Conservation (phyloP, 2,329 filamentous ascomycete genomes). For the Sarocladiaceae sp. region DNA sequence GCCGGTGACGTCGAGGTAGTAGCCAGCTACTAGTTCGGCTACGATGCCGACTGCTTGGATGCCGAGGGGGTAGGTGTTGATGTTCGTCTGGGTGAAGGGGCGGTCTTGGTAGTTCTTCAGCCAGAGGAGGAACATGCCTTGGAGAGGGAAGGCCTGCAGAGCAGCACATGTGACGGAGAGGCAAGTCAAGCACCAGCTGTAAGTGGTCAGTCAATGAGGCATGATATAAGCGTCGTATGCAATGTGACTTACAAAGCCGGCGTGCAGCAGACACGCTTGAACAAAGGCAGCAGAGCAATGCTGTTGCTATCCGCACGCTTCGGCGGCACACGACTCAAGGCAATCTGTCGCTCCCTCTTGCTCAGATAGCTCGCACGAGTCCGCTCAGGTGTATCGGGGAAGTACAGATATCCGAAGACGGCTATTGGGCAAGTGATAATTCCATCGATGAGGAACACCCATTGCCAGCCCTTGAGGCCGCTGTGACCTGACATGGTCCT, state of each 20-base stretch:
- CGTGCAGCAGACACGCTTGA: conserved; percentile 17
- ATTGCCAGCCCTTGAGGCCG: conserved; percentile 47
- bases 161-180: conserved; percentile 30
- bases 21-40: neutral
- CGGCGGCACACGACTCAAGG: conserved; percentile 28
- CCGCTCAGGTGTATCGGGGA: conserved; percentile 43
- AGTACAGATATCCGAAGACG: conserved; percentile 44
- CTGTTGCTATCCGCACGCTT: conserved; percentile 21
- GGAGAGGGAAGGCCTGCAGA: conserved; percentile 26
- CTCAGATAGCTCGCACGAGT: conserved; percentile 30
- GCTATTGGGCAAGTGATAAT: conserved; percentile 50
- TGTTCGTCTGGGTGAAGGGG: conserved; percentile 24
- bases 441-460: conserved; percentile 42
- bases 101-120: conserved; percentile 18
- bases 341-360: conserved; percentile 32
- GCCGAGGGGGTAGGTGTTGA: conserved; percentile 33
- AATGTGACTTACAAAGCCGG: conserved; percentile 17
- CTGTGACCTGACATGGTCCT: conserved; percentile 35
- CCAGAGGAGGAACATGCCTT: conserved; percentile 24
- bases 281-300: conserved; percentile 16
- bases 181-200: conserved; percentile 24
- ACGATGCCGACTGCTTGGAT: conserved; percentile 27
- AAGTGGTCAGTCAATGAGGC: too few species aligned
- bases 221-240: neutral
- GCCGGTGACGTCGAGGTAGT: conserved; percentile 29